Conservation (phyloP, 805 yeast species). For the Pichia eremophila region DNA sequence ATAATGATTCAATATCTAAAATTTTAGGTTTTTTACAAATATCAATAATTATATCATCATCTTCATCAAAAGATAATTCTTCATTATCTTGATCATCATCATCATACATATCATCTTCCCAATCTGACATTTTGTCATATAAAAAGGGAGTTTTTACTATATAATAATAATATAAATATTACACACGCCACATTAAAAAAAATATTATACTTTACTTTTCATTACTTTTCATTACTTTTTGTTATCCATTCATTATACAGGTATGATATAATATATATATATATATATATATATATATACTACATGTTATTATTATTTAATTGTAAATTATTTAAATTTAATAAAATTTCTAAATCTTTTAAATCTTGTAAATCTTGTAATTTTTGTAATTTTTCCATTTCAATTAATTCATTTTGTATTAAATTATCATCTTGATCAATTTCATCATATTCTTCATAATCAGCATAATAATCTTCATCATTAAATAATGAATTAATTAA, state of each 20-base stretch:
- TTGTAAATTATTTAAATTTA: too few relatives aligned
- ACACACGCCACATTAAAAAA: too few relatives aligned
- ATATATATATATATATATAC: too few relatives aligned
- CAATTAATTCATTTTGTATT: too few relatives aligned
- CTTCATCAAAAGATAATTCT: conserved; percentile 8
- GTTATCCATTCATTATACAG: too few relatives aligned
- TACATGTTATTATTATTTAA: too few relatives aligned
- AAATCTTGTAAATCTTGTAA: not conserved
- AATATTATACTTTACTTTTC: too few relatives aligned
- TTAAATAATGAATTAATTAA: conserved; percentile 5
- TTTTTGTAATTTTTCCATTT: not conserved
- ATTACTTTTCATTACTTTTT: too few relatives aligned
- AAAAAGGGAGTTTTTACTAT: too few relatives aligned
- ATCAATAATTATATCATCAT: conserved; percentile 3
- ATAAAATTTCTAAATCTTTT: not conserved
- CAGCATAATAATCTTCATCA: conserved; percentile 23
- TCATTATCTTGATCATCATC: conserved; percentile 17
- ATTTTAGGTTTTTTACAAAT: not conserved
- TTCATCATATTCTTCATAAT: conserved; percentile 10
- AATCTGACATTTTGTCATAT: conserved; percentile 24
- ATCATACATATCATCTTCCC: conserved; percentile 28
- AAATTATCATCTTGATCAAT: not conserved
- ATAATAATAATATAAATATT: too few relatives aligned
- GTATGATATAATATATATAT: too few relatives aligned
- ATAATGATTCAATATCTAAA: conserved; percentile 19